These are phyloP conservation scores for Claviceps paspali DNA, from an alignment of 2,329 filamentous ascomycete species.

Conservation along the genomic window DNA sequence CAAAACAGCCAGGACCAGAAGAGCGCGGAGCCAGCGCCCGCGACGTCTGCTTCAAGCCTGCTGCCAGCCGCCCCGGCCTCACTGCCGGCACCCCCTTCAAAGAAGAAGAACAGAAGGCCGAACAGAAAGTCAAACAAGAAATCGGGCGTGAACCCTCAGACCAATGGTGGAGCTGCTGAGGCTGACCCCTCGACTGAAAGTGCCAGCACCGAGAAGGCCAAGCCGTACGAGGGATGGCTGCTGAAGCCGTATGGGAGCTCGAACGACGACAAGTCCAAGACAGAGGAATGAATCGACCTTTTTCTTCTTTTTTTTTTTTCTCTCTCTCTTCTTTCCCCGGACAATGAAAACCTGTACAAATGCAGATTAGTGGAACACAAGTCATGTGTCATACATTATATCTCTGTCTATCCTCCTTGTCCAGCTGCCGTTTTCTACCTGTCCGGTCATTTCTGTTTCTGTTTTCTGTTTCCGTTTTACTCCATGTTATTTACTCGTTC, in stretches of 20 bases:
- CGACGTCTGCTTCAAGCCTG: constrained; percentile 12
- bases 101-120: constrained; percentile 7
- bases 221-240: constrained; percentile 24
- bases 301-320: too few relatives aligned
- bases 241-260: constrained; percentile 21
- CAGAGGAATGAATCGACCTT: too few relatives aligned
- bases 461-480: neutral
- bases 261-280: constrained; percentile 16
- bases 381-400: neutral
- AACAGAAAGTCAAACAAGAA: neutral
- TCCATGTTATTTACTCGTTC: too few relatives aligned
- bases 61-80: constrained; percentile 24
- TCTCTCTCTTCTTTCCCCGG: constrained; percentile 15
- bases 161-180: constrained; percentile 15
- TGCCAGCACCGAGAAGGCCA: constrained; percentile 16
- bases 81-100: constrained; percentile 20
- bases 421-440: too few relatives aligned
- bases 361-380: neutral
- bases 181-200: constrained; percentile 16
- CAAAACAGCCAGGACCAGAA: constrained; percentile 6
- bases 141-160: constrained; percentile 10
- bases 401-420: neutral
- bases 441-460: neutral
- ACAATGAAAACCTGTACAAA: neutral
- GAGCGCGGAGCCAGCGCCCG: constrained; percentile 5